Evolutionary conservation across 2,329 filamentous ascomycete genomes (phyloP).

Genomic region (Neonectria ditissima): DNA sequence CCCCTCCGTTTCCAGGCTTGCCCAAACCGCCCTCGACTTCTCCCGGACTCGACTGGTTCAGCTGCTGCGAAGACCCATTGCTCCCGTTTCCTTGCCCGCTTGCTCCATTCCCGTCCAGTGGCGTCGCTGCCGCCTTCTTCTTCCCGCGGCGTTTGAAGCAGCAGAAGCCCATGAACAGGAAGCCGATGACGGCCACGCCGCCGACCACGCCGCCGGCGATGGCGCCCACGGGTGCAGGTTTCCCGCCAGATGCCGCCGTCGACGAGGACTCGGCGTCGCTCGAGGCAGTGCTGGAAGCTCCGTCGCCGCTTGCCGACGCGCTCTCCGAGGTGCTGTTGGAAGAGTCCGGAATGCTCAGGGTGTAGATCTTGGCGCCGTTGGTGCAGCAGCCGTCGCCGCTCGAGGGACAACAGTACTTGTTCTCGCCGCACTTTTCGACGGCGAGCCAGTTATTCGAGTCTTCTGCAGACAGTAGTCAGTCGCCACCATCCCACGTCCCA

Average conservation of each 20-base stretch:
- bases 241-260: background rate
- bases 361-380: constrained; percentile 31
- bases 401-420: constrained; percentile 39
- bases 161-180: constrained; percentile 30
- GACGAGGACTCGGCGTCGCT: background rate
- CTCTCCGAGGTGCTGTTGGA: background rate
- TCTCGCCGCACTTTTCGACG: constrained; percentile 29
- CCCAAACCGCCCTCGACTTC: background rate
- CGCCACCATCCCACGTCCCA: too few relatives aligned
- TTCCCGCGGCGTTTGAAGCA: constrained; percentile 29
- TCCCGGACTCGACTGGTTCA: background rate
- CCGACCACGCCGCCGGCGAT: constrained; percentile 37
- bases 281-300: background rate
- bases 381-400: constrained; percentile 32
- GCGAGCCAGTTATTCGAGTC: constrained; percentile 29
- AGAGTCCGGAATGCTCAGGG: constrained; percentile 25
- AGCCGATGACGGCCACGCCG: constrained; percentile 29
- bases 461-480: constrained; percentile 4
- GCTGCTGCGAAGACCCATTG: background rate
- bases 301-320: background rate
- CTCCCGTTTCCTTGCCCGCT: background rate
- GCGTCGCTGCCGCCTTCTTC: background rate
- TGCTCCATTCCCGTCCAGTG: background rate
- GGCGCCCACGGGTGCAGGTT: constrained; percentile 19
- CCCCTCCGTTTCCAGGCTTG: background rate